Evolutionary conservation across 768 basidiomycete species (phyloP).

Genomic region (Paxillus ammoniavirescens): DNA sequence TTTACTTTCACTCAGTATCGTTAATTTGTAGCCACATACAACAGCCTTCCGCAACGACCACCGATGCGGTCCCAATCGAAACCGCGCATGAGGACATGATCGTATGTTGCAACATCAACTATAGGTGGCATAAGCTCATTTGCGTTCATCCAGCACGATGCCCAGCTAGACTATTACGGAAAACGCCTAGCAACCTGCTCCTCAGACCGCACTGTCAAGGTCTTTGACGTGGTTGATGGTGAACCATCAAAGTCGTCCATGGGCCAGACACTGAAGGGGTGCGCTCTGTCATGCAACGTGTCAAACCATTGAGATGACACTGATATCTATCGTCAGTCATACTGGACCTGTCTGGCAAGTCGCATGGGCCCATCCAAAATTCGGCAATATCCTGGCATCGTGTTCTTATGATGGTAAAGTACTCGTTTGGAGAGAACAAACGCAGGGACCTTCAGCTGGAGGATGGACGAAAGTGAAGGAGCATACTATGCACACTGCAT

Average conservation of each 20-base stretch:
- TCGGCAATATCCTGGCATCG: conserved; percentile 94
- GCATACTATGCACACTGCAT: conserved; percentile 90
- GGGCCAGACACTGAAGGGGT: conserved; percentile 84
- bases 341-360: conserved; percentile 98
- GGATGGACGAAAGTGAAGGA: conserved; percentile 96
- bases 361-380: conserved; percentile 98
- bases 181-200: conserved; percentile 96
- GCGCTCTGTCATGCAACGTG: conserved; percentile 15
- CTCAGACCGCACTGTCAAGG: conserved; percentile 90
- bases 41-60: conserved; percentile 38
- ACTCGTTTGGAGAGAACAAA: conserved; percentile 95
- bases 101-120: conserved; percentile 40
- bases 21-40: too few species aligned
- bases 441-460: conserved; percentile 45
- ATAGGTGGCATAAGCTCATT: background rate
- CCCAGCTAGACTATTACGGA: conserved; percentile 97
- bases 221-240: conserved; percentile 93
- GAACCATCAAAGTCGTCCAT: conserved; percentile 61
- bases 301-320: background rate
- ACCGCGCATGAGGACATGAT: conserved; percentile 99
- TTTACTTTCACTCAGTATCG: too few species aligned
- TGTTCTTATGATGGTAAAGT: conserved; percentile 99
- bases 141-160: conserved; percentile 74
- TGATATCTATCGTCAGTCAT: conserved; percentile 52
- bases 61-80: conserved; percentile 83